Base-by-base conservation (phyloP, 345 rosid genomes). In the Populus davidiana region DNA sequence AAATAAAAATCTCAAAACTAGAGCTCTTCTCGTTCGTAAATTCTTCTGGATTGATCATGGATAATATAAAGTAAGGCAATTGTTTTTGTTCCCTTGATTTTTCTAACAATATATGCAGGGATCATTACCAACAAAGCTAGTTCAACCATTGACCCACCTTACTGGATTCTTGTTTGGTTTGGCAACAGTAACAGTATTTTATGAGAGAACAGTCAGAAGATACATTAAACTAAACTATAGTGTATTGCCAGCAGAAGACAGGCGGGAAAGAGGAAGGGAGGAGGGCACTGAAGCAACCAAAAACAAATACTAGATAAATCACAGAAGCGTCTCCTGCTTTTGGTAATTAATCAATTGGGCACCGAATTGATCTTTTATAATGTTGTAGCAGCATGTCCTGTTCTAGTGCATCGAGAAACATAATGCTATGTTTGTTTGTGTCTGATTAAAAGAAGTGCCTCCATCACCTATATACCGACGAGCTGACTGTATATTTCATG, bases 191-290 rank as follows among this genome's bases (percentile, higher is more conserved):
- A 49, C 12, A 70, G 56, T 39, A 70, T 9, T 41, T 16, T 23
- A 52, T 6, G 50, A 29, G 9, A 41, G 39, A 10, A n/a, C 52
- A 33, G 29, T 9, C 43, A 43, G 61, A 71, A 39, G 29, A 36
- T 23, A 10, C 33, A 72, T 72, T 67, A 49, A 49, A 66, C 52
- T 78, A 69, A 78, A 69, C 70, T 38, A 54, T 35, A 18, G 47
- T 70, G 77, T 78, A 74, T 11, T 39, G 62, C 83, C 63, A 86
- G 67, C 75, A 49, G 77, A 79, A 83, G 86, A 86, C 85, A 83
- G 18, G 36, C 69, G 21, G 76, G 81, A 81, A 77, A 75, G 69
- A 69, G 67, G 77, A 61, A 80, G 71, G 80, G 65, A 72, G 72
- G 41, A 59, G 61, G 33, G 12, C 18, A 33, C 9, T 56, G 64